These are phyloP conservation scores for Xylaria multiplex DNA, from an alignment of 2,329 filamentous ascomycete genomes.

Conservation along the genomic window DNA sequence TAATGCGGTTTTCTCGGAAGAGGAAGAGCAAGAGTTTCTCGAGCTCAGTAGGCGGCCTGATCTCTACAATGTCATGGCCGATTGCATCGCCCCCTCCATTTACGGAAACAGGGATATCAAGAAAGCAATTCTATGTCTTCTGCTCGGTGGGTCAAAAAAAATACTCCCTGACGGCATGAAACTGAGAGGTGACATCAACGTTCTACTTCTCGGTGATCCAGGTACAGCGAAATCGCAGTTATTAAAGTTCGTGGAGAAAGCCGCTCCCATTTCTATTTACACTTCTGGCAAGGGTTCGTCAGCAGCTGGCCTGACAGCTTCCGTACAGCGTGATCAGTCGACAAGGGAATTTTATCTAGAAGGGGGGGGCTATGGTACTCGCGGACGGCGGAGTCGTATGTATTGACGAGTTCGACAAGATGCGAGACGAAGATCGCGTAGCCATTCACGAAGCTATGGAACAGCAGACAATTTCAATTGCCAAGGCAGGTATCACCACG, in stretches of 20 bases:
- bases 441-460: slow-evolving; percentile 99
- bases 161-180: slow-evolving; percentile 98
- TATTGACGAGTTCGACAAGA: slow-evolving; percentile 99
- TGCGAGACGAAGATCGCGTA: slow-evolving; percentile 97
- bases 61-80: slow-evolving; percentile 89
- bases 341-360: slow-evolving; percentile 98
- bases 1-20: slow-evolving; percentile 84
- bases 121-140: slow-evolving; percentile 91
- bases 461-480: slow-evolving; percentile 98
- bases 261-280: slow-evolving; percentile 96
- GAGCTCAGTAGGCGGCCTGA: slow-evolving; percentile 91
- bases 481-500: slow-evolving; percentile 97
- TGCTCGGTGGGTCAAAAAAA: slow-evolving; percentile 96
- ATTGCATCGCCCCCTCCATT: slow-evolving; percentile 96
- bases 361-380: slow-evolving; percentile 95
- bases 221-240: slow-evolving; percentile 98
- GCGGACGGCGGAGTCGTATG: slow-evolving; percentile 97
- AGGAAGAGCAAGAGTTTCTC: slow-evolving; percentile 95
- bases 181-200: slow-evolving; percentile 96
- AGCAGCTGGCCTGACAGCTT: slow-evolving; percentile 95
- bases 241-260: slow-evolving; percentile 96
- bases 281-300: slow-evolving; percentile 98
- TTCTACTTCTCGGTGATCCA: slow-evolving; percentile 93
- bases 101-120: slow-evolving; percentile 98
- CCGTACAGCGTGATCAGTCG: slow-evolving; percentile 90